A percentile compares a stretch with the other conserved stretches of the same genome.
Conservation (phyloP, 1,284 basidiomycete species). For the Fomitopsis schrenkii region DNA sequence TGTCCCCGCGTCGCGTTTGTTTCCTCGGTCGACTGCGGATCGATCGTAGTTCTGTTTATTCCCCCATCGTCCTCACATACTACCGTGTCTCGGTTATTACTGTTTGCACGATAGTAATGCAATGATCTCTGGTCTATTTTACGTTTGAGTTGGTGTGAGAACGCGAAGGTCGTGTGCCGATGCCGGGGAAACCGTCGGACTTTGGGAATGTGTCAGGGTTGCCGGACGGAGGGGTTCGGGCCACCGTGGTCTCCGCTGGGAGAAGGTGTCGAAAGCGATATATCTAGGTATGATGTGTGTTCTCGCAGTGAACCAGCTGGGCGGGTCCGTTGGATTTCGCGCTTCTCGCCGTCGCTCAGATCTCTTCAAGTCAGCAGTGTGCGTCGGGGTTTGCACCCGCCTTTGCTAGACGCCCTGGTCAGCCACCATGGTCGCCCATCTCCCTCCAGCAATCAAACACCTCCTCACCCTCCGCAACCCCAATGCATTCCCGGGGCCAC, state of each 20-base stretch:
- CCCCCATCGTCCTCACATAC: not conserved
- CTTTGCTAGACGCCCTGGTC: constrained; percentile 7
- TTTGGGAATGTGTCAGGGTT: not conserved
- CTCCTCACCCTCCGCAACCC: constrained; percentile 70
- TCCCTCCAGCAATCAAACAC: constrained; percentile 59
- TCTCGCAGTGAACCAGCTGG: not conserved
- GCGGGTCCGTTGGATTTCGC: not conserved
- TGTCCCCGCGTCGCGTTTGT: not conserved
- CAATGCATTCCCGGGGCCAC: constrained; percentile 56
- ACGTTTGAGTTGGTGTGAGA: not conserved
- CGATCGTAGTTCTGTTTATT: not conserved
- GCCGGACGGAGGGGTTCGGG: not conserved
- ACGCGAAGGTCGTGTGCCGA: not conserved
- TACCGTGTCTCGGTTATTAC: not conserved
- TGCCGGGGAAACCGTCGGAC: not conserved
- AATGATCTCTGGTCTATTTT: not conserved
- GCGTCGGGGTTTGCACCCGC: not conserved
- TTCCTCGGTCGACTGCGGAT: not conserved
- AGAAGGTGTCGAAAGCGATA: not conserved
- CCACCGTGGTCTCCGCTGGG: not conserved
- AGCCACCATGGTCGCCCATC: constrained; percentile 38
- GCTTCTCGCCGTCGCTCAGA: constrained; percentile 3
- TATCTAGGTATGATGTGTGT: not conserved
- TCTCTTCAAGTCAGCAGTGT: not conserved
- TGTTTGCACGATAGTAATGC: not conserved